Conservation (phyloP, 768 basidiomycete genomes). For the Exsudoporus frostii region DNA sequence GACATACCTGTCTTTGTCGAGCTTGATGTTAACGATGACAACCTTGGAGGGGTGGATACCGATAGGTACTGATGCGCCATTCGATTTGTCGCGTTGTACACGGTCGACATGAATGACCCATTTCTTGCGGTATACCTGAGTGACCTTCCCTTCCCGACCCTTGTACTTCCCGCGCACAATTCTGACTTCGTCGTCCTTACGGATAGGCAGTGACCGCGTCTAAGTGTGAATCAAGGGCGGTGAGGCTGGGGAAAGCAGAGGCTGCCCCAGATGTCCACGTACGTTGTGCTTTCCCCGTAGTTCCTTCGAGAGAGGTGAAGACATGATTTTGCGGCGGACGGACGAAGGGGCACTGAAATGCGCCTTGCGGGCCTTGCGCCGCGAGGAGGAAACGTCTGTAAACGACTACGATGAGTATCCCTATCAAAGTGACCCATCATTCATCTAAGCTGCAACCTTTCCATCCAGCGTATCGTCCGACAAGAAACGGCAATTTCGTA, state of each 20-base stretch:
- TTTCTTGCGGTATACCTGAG: constrained; percentile 97
- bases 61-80: constrained; percentile 90
- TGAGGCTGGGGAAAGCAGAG: neutral
- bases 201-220: constrained; percentile 90
- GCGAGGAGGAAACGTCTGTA: constrained; percentile 83
- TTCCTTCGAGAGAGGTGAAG: constrained; percentile 92
- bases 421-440: constrained; percentile 14
- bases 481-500: constrained; percentile 28
- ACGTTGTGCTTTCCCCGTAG: constrained; percentile 91
- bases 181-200: constrained; percentile 97
- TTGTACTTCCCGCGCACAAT: constrained; percentile 98
- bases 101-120: constrained; percentile 99
- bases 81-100: constrained; percentile 95
- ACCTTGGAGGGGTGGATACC: constrained; percentile 97
- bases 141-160: constrained; percentile 97
- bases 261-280: constrained; percentile 30
- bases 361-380: constrained; percentile 97
- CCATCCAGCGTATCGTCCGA: constrained; percentile 54
- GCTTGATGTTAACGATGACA: constrained; percentile 88
- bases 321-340: constrained; percentile 97
- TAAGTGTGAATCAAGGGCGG: constrained; percentile 27
- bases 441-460: constrained; percentile 40
- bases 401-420: constrained; percentile 32
- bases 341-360: constrained; percentile 97
- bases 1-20: constrained; percentile 81